Evolutionary conservation across 2,329 filamentous ascomycete species (phyloP).

Genomic region (Neoascochyta sp.): DNA sequence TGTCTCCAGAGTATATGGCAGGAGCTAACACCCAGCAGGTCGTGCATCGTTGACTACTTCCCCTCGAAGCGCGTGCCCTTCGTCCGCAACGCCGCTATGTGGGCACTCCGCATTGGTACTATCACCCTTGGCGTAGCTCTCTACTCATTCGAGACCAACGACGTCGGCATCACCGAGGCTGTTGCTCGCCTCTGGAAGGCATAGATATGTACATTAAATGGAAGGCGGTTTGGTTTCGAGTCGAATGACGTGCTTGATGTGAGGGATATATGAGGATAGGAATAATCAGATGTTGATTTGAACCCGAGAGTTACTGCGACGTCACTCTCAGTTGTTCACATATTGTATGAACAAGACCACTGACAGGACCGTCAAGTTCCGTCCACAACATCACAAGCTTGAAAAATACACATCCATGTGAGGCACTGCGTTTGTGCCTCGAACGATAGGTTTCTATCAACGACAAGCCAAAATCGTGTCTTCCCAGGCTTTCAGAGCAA

Average conservation of each 20-base stretch:
- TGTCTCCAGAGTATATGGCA: too few species aligned
- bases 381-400: too few species aligned
- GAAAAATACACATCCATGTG: too few species aligned
- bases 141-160: conserved; percentile 99
- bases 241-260: conserved; percentile 2
- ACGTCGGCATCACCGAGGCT: conserved; percentile 88
- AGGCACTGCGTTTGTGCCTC: too few species aligned
- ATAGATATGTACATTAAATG: conserved; percentile 40
- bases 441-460: too few species aligned
- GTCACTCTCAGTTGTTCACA: conserved; percentile 3
- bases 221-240: neutral
- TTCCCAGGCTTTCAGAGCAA: too few species aligned
- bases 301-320: conserved; percentile 12
- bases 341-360: conserved; percentile 1
- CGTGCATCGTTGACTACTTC: conserved; percentile 87
- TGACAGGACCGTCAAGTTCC: too few species aligned
- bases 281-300: conserved; percentile 6
- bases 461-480: too few species aligned
- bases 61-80: conserved; percentile 67
- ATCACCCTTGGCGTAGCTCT: conserved; percentile 79
- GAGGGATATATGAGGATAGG: conserved; percentile 11
- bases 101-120: conserved; percentile 75
- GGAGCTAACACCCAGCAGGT: conserved; percentile 44
- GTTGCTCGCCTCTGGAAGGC: conserved; percentile 88
- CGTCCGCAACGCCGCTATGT: conserved; percentile 64